Base-by-base conservation (phyloP, 257 asterid genomes). In the Ajuga chamaepitys region DNA sequence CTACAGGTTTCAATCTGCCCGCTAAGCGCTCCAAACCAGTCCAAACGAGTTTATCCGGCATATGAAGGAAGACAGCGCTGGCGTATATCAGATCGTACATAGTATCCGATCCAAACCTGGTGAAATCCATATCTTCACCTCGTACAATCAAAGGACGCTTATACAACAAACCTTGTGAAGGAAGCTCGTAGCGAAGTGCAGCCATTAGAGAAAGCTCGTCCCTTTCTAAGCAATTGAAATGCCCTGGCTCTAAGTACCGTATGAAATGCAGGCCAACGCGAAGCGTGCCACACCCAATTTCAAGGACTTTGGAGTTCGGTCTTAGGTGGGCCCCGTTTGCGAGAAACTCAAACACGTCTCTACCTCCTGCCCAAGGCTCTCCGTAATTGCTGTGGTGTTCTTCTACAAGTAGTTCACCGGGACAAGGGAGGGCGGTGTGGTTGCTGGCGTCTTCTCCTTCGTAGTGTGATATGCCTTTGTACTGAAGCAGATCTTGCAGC, bases 311-410 rank as follows among this genome's bases (percentile, higher is more conserved):
- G 4, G 97, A 84, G 62, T 75, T 62, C 2, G 94, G 86, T 1
- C 68, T 74, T 54, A 93, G 71, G 35, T 68, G 76, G 63, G 81
- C 73, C 1, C 88, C 75, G 67, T 79, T 88, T 1, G 97, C 99
- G 26, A 93, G 86, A 75, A 87, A 93, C 45, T 89, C 97, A 46
- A 87, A 93, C 9, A 83, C 96, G 58, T 93, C 99, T 46, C 97
- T 81, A 48, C 99, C 99, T 40, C 99, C 99, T 1, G 99, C 96
- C 97, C 99, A 93, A 16, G 99, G 99, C 79, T 93, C 99, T 40
- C 99, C 99, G 24, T 93, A 93, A 72, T 89, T 82, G 87, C 99
- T 93, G 76, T 89, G 97, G 70, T 93, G 99, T 66, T 87, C 84
- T 77, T 93, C 99, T 1, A 93, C 97, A 4, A 89, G 96, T 45